Conservation (phyloP, 768 basidiomycete species). For the Suillus discolor region DNA sequence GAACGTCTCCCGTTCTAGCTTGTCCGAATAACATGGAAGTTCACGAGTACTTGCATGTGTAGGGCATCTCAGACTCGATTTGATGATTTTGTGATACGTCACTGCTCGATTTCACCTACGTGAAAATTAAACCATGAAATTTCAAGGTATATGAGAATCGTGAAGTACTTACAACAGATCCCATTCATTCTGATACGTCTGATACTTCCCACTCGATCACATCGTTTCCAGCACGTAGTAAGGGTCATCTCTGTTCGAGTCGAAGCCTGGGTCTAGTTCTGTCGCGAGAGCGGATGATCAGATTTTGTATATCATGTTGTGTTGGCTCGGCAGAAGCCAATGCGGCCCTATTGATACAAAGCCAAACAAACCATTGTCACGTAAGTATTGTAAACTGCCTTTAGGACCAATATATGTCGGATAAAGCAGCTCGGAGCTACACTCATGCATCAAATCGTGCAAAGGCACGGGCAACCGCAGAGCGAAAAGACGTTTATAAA, state of each 20-base stretch:
- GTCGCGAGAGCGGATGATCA: background rate
- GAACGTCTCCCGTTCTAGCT: conserved; percentile 43
- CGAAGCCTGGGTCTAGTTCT: conserved; percentile 30
- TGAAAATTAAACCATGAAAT: conserved; percentile 10
- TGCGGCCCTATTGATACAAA: background rate
- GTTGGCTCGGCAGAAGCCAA: background rate
- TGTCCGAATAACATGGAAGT: conserved; percentile 42
- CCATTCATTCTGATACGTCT: conserved; percentile 41
- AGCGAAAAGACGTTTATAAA: conserved; percentile 69
- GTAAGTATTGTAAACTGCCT: too few species aligned
- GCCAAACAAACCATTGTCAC: background rate
- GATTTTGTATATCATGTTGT: background rate
- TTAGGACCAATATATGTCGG: conserved; percentile 30
- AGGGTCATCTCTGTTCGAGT: conserved; percentile 35
- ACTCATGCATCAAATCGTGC: conserved; percentile 67
- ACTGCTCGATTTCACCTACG: conserved; percentile 36
- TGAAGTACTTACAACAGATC: conserved; percentile 43
- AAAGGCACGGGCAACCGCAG: conserved; percentile 42
- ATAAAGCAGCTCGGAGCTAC: conserved; percentile 53
- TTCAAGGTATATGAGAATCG: background rate
- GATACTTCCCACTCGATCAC: conserved; percentile 49
- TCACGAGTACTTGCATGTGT: conserved; percentile 39
- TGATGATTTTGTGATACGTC: conserved; percentile 42
- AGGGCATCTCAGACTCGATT: conserved; percentile 40
- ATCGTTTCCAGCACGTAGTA: conserved; percentile 50